Base-by-base conservation (phyloP, 2,329 filamentous ascomycete species). In the Aureobasidium musti region DNA sequence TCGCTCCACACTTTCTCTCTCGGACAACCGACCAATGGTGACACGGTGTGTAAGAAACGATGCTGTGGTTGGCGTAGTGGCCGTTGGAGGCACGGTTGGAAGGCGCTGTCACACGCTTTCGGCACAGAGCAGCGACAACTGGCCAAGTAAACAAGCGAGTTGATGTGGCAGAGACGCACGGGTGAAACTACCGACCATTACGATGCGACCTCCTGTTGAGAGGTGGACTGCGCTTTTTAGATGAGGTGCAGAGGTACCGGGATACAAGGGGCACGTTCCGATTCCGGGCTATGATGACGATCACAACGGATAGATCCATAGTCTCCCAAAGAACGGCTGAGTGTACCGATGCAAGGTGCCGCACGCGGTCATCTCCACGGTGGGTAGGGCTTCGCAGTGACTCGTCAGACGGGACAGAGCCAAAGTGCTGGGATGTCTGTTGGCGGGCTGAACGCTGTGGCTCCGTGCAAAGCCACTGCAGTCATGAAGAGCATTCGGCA, bases 241-340 rank as follows among this genome's bases (percentile, higher is more conserved):
- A 49, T 61, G 57, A 61, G 56, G 45, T 63, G 45, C 59, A 63
- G 45, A 61, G 57, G 59, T 45, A 41, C 45, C 21, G 59, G 33
- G 45, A 63, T 13, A 63, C 59, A 61, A 41, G 33, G 50, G 35
- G 26, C 45, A 45, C n/a, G 30, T 63, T 41, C 17, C 49, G 61
- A 26, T 64, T 28, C 49, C 49, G 11, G 49, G 30, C 35, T 54
- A 64, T 64, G 61, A 64, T 37, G 61, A 53, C 49, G 61, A 64
- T 64, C 61, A 64, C 37, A 39, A 28, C 61, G 61, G 61, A 64
- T 64, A 64, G 61, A 64, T 64, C 61, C 61, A 64, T 64, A 64
- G 61, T 35, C 61, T 53, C 47, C 61, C 61, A 64, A 53, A 64
- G 37, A 45, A 45, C 61, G 61, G 49, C 49, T 54, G 47, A 17